phyloP scores from a whole-genome alignment of 306 rosid species.

The Aeschynomene evenia region DNA sequence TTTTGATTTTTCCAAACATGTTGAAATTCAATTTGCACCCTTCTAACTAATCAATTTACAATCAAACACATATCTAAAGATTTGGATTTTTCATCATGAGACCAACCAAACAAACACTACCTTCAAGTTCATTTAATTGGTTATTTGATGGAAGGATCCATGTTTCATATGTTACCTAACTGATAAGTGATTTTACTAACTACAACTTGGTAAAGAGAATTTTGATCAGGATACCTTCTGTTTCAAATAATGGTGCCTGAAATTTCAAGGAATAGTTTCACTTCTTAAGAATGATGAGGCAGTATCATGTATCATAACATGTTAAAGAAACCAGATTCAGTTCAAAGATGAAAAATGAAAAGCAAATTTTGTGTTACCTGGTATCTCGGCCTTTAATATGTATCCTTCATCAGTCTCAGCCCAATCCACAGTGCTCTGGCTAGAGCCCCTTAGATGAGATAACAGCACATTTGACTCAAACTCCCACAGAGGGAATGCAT shows the following conservation, averaged over 20 bases:
- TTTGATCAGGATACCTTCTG: constrained; percentile 15
- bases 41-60: too few species aligned
- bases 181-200: neutral
- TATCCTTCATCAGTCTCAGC: constrained; percentile 62
- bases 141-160: constrained; percentile 12
- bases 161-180: neutral
- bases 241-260: constrained; percentile 22
- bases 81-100: too few species aligned
- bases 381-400: constrained; percentile 71
- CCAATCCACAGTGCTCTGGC: constrained; percentile 74
- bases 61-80: too few species aligned
- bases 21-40: neutral
- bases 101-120: neutral
- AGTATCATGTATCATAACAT: constrained; percentile 28
- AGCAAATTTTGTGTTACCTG: constrained; percentile 49
- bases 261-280: constrained; percentile 32
- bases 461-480: constrained; percentile 77
- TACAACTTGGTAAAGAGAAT: constrained; percentile 16
- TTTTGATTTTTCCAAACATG: neutral
- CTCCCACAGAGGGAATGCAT: constrained; percentile 97
- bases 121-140: constrained; percentile 6
- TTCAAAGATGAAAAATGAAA: neutral
- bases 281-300: constrained; percentile 26
- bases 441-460: constrained; percentile 56
- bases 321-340: constrained; percentile 16